Conservation (phyloP, 768 basidiomycete species). For the Favolaschia claudopus region DNA sequence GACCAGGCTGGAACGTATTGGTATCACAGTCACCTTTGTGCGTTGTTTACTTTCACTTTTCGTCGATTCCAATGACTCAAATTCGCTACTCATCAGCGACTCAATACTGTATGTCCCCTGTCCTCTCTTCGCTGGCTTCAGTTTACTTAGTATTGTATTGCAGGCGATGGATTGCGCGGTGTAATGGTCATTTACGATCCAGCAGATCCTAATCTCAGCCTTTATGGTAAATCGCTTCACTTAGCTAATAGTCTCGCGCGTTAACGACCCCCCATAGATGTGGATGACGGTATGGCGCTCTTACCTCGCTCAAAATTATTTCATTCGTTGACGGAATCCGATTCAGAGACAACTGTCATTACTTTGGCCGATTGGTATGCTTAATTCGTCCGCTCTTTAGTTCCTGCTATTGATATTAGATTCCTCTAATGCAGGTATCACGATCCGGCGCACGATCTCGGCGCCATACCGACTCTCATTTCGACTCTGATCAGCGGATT, state of each 20-base stretch:
- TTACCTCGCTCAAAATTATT: too few relatives aligned
- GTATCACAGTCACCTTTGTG: too few relatives aligned
- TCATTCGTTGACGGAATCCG: too few relatives aligned
- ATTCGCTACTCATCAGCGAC: constrained; percentile 37
- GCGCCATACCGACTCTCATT: too few relatives aligned
- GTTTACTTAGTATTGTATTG: too few relatives aligned
- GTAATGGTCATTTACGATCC: constrained; percentile 45
- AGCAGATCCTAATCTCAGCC: constrained; percentile 32
- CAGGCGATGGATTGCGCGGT: constrained; percentile 54
- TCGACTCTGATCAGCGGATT: constrained; percentile 36
- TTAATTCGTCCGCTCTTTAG: background rate
- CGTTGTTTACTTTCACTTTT: too few relatives aligned
- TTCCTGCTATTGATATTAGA: too few relatives aligned
- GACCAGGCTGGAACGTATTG: constrained; percentile 35
- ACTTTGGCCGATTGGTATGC: constrained; percentile 40
- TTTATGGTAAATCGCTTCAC: constrained; percentile 20
- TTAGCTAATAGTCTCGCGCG: background rate
- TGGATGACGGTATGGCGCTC: too few relatives aligned
- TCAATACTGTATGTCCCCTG: too few relatives aligned
- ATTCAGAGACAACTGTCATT: constrained; percentile 32
- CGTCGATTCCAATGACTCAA: too few relatives aligned
- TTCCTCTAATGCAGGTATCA: too few relatives aligned
- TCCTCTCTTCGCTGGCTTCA: too few relatives aligned
- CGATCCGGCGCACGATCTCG: background rate
- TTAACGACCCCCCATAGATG: background rate